Percentiles rank a stretch among this genome's conserved stretches.
phyloP scores from a whole-genome alignment of 2,329 filamentous ascomycete genomes.

The Hypomyces perniciosus region DNA sequence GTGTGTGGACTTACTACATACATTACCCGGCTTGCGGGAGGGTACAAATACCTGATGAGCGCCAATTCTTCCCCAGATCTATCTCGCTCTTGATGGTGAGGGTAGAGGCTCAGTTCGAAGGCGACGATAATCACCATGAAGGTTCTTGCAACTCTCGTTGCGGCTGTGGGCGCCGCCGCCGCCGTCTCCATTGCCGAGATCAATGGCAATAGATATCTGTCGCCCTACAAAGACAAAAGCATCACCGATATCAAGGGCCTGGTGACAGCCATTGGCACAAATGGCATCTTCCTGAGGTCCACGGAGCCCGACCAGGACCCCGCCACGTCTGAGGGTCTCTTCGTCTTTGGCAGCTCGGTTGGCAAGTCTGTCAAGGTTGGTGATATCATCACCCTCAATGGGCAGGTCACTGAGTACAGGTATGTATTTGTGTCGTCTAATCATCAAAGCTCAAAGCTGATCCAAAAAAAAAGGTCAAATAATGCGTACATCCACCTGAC shows the following conservation, averaged over 20 bases:
- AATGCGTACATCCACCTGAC: conserved; percentile 57
- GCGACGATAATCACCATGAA: not conserved
- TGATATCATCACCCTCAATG: conserved; percentile 55
- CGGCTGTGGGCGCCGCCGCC: conserved; percentile 23
- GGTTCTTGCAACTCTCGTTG: conserved; percentile 20
- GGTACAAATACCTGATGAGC: too few species aligned
- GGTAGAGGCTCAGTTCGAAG: not conserved
- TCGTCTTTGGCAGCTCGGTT: conserved; percentile 52
- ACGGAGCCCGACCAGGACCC: conserved; percentile 48
- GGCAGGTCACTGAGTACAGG: conserved; percentile 51
- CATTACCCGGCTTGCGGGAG: not conserved
- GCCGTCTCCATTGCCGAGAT: conserved; percentile 53
- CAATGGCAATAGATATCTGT: conserved; percentile 60
- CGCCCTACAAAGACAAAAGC: conserved; percentile 49
- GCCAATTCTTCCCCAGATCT: too few species aligned
- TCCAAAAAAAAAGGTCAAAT: conserved; percentile 32
- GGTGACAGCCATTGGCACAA: conserved; percentile 57
- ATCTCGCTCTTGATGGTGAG: not conserved
- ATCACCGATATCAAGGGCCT: conserved; percentile 57
- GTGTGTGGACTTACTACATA: not conserved
- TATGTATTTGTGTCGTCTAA: conserved; percentile 26
- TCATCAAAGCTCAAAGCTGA: not conserved
- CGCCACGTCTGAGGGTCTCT: conserved; percentile 59
- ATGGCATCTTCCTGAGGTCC: conserved; percentile 60
- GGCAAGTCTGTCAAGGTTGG: conserved; percentile 51